Conservation (phyloP, 1,139 yeast genomes). For the Geotrichum macrosporum region DNA sequence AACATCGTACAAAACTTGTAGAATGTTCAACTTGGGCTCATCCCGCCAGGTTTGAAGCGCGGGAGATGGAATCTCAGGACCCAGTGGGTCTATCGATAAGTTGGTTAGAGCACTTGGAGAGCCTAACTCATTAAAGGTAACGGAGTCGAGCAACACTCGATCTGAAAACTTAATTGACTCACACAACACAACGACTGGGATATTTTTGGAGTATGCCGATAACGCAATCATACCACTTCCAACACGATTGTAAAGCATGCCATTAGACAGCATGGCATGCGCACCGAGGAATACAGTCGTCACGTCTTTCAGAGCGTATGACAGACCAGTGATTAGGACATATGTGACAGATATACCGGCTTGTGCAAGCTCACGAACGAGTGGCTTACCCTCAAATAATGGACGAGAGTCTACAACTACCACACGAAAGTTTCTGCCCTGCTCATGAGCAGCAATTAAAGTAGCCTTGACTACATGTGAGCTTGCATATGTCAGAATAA, state of each 20-base stretch:
- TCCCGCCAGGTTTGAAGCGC: slow-evolving; percentile 64
- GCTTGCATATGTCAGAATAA: slow-evolving; percentile 82
- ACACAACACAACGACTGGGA: slow-evolving; percentile 93
- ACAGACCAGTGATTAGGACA: slow-evolving; percentile 71
- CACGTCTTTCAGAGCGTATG: slow-evolving; percentile 75
- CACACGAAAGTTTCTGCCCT: slow-evolving; percentile 66
- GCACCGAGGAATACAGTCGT: slow-evolving; percentile 94
- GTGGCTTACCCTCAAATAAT: slow-evolving; percentile 81
- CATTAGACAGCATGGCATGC: slow-evolving; percentile 94
- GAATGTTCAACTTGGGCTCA: slow-evolving; percentile 59
- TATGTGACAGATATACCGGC: slow-evolving; percentile 64
- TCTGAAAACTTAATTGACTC: slow-evolving; percentile 94
- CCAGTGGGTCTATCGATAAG: slow-evolving; percentile 45
- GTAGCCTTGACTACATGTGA: slow-evolving; percentile 78
- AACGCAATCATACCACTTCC: slow-evolving; percentile 94
- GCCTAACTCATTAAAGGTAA: slow-evolving; percentile 87
- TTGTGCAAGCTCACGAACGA: slow-evolving; percentile 59
- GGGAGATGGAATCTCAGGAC: slow-evolving; percentile 29
- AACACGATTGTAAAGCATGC: slow-evolving; percentile 85
- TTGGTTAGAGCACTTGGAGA: slow-evolving; percentile 66
- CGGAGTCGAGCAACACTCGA: slow-evolving; percentile 91
- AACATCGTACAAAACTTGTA: slow-evolving; percentile 85
- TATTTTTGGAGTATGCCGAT: slow-evolving; percentile 81
- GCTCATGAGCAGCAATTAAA: slow-evolving; percentile 63
- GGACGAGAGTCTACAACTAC: slow-evolving; percentile 95